Evolutionary conservation across 176 grass and related monocot species (phyloP).

Genomic region (Hyparrhenia diplandra): DNA sequence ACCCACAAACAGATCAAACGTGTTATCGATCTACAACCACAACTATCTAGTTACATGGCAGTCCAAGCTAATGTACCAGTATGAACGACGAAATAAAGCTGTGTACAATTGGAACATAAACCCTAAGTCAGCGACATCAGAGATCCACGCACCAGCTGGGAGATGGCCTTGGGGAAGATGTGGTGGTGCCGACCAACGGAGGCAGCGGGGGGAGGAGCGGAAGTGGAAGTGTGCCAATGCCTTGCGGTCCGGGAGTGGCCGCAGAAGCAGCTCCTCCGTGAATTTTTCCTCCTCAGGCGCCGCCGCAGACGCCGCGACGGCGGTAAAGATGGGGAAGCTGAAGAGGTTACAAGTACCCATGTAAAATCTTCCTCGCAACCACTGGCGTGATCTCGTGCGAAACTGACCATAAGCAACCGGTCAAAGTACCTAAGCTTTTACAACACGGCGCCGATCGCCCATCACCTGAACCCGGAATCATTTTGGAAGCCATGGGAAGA

Average conservation of each 20-base stretch:
- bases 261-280: constrained; percentile 81
- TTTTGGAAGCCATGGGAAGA: too few relatives aligned
- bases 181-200: constrained; percentile 54
- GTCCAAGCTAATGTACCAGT: background rate
- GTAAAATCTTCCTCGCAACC: too few relatives aligned
- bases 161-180: constrained; percentile 87
- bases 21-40: background rate
- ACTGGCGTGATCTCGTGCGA: too few relatives aligned
- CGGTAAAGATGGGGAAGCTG: background rate
- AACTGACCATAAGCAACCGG: too few relatives aligned
- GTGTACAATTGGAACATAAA: background rate
- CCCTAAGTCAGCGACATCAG: background rate
- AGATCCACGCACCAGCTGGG: constrained; percentile 71
- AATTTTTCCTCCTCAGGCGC: constrained; percentile 44
- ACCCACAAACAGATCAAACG: background rate
- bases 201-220: constrained; percentile 47
- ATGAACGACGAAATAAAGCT: background rate
- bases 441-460: too few relatives aligned
- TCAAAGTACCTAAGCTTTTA: too few relatives aligned
- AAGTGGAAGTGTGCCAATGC: constrained; percentile 88
- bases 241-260: constrained; percentile 77
- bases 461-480: too few relatives aligned
- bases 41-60: background rate
- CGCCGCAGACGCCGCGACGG: background rate
- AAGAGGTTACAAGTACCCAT: too few relatives aligned